Percentiles rank a stretch among this genome's conserved stretches.
Evolutionary conservation across 148 eudicot genomes (phyloP).

Genomic region (Silene latifolia): DNA sequence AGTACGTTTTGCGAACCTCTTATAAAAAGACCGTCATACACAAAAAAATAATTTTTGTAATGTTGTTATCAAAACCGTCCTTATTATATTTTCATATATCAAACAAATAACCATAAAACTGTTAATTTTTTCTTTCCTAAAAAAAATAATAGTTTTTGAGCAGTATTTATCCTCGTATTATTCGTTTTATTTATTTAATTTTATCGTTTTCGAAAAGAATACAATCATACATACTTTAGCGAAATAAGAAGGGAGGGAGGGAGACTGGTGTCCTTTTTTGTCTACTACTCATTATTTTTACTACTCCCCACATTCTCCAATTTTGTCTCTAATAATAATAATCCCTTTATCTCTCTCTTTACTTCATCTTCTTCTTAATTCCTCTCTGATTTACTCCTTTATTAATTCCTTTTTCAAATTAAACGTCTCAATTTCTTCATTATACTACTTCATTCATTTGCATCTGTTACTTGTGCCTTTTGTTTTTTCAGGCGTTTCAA

Average conservation of each 20-base stretch:
- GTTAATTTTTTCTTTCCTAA: no score
- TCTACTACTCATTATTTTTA: slow-evolving; percentile 11
- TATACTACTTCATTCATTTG: neutral
- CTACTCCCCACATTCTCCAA: slow-evolving; percentile 5
- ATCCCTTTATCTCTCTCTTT: neutral
- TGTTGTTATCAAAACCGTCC: no score
- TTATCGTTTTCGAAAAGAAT: neutral
- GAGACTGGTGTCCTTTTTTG: slow-evolving; percentile 6
- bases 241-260: neutral
- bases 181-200: no score
- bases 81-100: no score
- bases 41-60: no score
- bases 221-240: neutral
- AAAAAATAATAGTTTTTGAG: neutral
- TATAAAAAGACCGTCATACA: no score
- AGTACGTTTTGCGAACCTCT: no score
- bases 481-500: slow-evolving; percentile 15
- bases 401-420: neutral
- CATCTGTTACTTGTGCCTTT: neutral
- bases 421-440: neutral
- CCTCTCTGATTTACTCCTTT: neutral
- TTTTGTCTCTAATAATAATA: slow-evolving; percentile 6
- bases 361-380: neutral
- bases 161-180: neutral
- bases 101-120: no score